Conservation (phyloP, 768 basidiomycete species). For the Trametes elegans region DNA sequence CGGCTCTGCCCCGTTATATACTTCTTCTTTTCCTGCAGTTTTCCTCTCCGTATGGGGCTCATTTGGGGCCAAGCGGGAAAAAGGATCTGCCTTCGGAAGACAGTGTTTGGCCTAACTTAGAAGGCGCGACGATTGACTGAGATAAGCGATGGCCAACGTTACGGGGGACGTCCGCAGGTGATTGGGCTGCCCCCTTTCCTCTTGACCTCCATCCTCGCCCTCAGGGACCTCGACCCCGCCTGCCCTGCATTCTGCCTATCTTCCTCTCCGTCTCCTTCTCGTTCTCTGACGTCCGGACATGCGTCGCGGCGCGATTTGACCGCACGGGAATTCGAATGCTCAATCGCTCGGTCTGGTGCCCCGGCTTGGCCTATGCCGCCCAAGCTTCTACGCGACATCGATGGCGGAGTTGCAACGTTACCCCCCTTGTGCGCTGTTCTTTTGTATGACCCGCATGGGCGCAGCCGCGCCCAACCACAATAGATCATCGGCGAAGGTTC, state of each 20-base stretch:
- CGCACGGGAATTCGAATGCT: no score
- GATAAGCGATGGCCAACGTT: no score
- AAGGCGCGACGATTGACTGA: background rate
- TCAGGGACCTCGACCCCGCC: no score
- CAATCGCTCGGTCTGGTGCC: no score
- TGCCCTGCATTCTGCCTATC: no score
- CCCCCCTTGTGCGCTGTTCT: background rate
- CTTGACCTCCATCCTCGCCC: background rate
- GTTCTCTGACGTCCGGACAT: no score
- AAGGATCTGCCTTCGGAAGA: background rate
- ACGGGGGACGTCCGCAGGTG: no score
- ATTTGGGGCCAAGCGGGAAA: background rate
- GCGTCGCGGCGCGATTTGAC: no score
- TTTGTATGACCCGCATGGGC: background rate
- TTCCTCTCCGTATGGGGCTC: background rate
- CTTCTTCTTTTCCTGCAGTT: background rate
- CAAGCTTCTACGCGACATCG: background rate
- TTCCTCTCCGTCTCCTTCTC: no score
- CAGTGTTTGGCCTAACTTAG: background rate
- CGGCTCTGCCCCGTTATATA: background rate
- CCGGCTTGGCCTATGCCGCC: background rate
- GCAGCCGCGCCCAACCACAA: background rate
- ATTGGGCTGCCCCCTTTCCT: background rate
- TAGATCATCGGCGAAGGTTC: background rate
- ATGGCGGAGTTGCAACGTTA: constrained; percentile 9